Conservation (phyloP, 768 basidiomycete species). For the Boletus sp. region DNA sequence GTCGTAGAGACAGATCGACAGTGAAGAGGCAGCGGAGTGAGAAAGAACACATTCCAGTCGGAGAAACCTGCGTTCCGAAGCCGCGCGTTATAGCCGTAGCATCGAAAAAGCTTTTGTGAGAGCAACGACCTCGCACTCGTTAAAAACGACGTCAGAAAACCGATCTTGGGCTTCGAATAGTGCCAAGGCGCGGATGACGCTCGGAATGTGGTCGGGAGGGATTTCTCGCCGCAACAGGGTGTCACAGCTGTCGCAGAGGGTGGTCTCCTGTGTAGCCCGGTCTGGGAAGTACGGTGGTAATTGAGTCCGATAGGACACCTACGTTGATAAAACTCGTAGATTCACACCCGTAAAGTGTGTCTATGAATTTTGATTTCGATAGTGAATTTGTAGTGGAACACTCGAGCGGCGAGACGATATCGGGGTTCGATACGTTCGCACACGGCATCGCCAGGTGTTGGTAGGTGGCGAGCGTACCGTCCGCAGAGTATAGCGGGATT, state of each 20-base stretch:
- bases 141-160: background rate
- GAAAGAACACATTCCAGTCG: background rate
- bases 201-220: constrained; percentile 20
- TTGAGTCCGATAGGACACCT: background rate
- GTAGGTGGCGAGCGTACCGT: background rate
- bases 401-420: background rate
- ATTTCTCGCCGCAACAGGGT: constrained; percentile 14
- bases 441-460: background rate
- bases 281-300: background rate
- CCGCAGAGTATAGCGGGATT: background rate
- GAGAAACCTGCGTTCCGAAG: background rate
- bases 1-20: background rate
- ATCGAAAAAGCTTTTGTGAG: constrained; percentile 22
- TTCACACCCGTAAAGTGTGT: constrained; percentile 2
- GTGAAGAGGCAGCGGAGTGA: background rate
- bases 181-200: constrained; percentile 19
- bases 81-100: constrained; percentile 14
- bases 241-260: constrained; percentile 13
- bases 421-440: background rate
- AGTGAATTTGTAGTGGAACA: background rate
- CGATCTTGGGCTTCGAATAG: constrained; percentile 16
- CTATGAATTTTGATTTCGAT: background rate
- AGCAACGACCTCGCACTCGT: constrained; percentile 14
- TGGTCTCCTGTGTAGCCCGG: constrained; percentile 6
- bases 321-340: constrained; percentile 12